A percentile compares a stretch with the other conserved stretches of the same genome.
Evolutionary conservation across 208 protist species (phyloP).

Genomic region (Jaenimonas drosophilae): DNA sequence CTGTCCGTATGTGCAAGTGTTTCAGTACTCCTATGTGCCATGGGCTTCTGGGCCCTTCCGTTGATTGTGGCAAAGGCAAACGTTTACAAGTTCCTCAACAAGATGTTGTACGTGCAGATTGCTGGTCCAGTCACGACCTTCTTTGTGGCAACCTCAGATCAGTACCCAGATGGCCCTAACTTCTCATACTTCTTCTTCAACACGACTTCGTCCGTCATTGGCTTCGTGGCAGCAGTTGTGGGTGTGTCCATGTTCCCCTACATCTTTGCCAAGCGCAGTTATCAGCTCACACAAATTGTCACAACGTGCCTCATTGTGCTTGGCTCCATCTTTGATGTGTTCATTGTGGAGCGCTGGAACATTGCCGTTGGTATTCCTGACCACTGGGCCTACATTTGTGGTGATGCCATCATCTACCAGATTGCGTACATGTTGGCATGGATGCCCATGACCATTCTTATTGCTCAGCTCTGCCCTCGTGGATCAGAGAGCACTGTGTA

Average conservation of each 20-base stretch:
- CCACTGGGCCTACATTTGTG: slow-evolving; percentile 62
- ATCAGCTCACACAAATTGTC: slow-evolving; percentile 22
- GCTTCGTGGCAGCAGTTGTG: slow-evolving; percentile 14
- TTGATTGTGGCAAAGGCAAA: slow-evolving; percentile 39
- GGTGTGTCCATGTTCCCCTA: slow-evolving; percentile 22
- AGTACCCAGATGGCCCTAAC: slow-evolving; percentile 36
- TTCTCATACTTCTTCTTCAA: slow-evolving; percentile 51
- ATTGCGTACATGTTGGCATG: slow-evolving; percentile 46
- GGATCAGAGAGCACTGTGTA: slow-evolving; percentile 66
- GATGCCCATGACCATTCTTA: slow-evolving; percentile 66
- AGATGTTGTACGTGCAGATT: slow-evolving; percentile 41
- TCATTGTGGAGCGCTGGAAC: slow-evolving; percentile 45
- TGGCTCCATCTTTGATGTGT: slow-evolving; percentile 33
- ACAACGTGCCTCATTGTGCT: slow-evolving; percentile 15
- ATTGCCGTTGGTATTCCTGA: slow-evolving; percentile 26
- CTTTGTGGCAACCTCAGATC: slow-evolving; percentile 23
- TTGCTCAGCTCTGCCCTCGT: slow-evolving; percentile 65
- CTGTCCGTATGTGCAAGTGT: slow-evolving; percentile 15
- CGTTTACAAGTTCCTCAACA: slow-evolving; percentile 34
- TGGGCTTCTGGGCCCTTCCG: slow-evolving; percentile 27
- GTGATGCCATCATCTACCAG: slow-evolving; percentile 46
- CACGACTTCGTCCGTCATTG: slow-evolving; percentile 22
- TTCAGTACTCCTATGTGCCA: slow-evolving; percentile 8
- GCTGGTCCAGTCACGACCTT: slow-evolving; percentile 26
- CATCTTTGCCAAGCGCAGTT: slow-evolving; percentile 22